These are phyloP conservation scores for Pseudotsuga menziesii DNA, from an alignment of 75 land plant genomes.

Conservation along the genomic window DNA sequence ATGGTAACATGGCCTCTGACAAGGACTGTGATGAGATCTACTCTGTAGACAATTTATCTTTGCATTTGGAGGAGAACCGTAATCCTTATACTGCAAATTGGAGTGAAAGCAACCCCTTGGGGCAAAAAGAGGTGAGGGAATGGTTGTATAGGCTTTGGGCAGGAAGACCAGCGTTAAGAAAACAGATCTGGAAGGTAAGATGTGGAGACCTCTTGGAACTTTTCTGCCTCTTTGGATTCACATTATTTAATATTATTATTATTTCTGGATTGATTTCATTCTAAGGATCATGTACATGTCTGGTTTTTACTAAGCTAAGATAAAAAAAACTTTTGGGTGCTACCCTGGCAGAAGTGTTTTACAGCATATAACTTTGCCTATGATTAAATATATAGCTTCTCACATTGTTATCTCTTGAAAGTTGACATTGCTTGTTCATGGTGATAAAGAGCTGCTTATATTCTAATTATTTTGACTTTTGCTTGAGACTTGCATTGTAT, in stretches of 20 bases:
- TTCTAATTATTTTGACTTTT: too few relatives aligned
- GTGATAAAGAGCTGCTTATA: too few relatives aligned
- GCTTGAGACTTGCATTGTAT: too few relatives aligned
- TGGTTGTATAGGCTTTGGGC: constrained; percentile 91
- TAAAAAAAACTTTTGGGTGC: too few relatives aligned
- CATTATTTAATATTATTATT: background rate
- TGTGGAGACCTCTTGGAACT: background rate
- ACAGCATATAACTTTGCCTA: too few relatives aligned
- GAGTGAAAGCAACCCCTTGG: constrained; percentile 59
- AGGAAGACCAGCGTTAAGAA: constrained; percentile 56
- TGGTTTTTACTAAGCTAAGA: too few relatives aligned
- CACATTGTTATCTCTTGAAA: too few relatives aligned
- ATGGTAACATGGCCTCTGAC: background rate
- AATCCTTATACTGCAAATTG: constrained; percentile 74
- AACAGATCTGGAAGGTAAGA: constrained; percentile 86
- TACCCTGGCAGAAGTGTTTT: too few relatives aligned
- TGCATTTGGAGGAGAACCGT: constrained; percentile 58
- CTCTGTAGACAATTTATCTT: constrained; percentile 59
- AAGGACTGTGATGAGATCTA: constrained; percentile 16
- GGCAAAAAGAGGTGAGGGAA: constrained; percentile 68
- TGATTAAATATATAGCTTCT: too few relatives aligned
- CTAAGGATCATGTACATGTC: too few relatives aligned
- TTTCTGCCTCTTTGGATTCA: background rate
- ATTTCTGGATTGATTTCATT: too few relatives aligned
- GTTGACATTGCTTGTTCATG: too few relatives aligned